Conservation (phyloP, 148 eudicot species). For the Diospyros lotus region DNA sequence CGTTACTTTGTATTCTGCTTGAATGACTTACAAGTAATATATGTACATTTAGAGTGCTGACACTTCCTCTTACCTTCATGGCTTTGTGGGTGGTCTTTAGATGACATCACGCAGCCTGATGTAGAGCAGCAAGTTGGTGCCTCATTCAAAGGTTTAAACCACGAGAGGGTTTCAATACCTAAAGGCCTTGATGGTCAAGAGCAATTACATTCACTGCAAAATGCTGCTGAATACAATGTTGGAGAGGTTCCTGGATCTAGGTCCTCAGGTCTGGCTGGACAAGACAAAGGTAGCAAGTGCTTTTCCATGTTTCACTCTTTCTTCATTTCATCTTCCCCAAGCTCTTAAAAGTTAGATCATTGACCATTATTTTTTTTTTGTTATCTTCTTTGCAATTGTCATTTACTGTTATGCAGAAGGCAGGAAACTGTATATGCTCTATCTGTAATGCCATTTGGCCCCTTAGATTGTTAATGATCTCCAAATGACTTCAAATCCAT, state of each 20-base stretch:
- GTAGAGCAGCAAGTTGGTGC: slow-evolving; percentile 28
- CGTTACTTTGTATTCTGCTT: slow-evolving; percentile 1
- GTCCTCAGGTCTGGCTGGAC: slow-evolving; percentile 13
- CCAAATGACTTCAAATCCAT: too few species aligned
- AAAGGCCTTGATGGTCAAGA: slow-evolving; percentile 26
- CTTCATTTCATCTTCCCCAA: neutral
- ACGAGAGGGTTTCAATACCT: slow-evolving; percentile 24
- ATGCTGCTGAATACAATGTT: slow-evolving; percentile 21
- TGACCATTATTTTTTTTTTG: neutral
- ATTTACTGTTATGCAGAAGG: too few species aligned
- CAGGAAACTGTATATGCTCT: too few species aligned
- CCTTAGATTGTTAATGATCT: too few species aligned
- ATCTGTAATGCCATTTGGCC: too few species aligned
- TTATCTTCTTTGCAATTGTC: neutral
- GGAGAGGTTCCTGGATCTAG: slow-evolving; percentile 14
- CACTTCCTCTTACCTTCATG: slow-evolving; percentile 15
- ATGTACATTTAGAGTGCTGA: slow-evolving; percentile 7
- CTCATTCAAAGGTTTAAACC: slow-evolving; percentile 21
- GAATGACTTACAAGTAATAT: neutral
- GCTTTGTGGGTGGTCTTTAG: slow-evolving; percentile 34
- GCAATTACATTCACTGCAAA: slow-evolving; percentile 23
- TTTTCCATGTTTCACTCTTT: neutral
- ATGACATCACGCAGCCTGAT: slow-evolving; percentile 67
- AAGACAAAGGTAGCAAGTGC: slow-evolving; percentile 21
- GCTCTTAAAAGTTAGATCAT: neutral